Conservation (phyloP, 768 basidiomycete species). For the Hygrocybe punicea region DNA sequence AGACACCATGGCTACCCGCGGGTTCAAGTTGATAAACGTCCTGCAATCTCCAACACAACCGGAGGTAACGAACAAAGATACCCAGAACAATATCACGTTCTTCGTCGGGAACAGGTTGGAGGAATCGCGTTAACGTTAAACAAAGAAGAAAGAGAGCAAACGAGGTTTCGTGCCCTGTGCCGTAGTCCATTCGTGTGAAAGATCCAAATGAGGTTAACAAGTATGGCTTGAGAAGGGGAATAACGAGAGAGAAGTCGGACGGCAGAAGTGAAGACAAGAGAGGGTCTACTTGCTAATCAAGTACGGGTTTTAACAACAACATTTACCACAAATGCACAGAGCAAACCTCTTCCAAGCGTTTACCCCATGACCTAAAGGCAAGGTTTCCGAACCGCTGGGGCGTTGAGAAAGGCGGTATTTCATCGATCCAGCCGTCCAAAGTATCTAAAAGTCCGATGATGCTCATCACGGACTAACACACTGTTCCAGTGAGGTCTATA, state of each 20-base stretch:
- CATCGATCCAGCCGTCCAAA: constrained; percentile 72
- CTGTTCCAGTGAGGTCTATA: not conserved
- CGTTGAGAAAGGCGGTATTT: constrained; percentile 68
- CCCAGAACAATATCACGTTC: constrained; percentile 58
- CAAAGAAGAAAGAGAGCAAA: constrained; percentile 77
- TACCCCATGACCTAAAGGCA: constrained; percentile 83
- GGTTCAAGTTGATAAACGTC: constrained; percentile 89
- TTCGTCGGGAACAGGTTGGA: constrained; percentile 54
- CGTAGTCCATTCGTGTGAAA: constrained; percentile 89
- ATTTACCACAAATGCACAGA: constrained; percentile 3
- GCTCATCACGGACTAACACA: constrained; percentile 43
- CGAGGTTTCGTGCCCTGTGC: constrained; percentile 91
- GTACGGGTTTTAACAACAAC: constrained; percentile 9
- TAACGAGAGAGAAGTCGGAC: constrained; percentile 38
- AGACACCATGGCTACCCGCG: constrained; percentile 96
- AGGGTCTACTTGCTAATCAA: constrained; percentile 48
- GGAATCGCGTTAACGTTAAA: constrained; percentile 65
- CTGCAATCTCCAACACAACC: constrained; percentile 81
- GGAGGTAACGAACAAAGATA: constrained; percentile 76
- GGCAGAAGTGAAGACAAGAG: constrained; percentile 52
- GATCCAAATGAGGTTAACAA: constrained; percentile 84
- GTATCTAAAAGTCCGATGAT: constrained; percentile 58
- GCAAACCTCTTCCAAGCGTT: constrained; percentile 69
- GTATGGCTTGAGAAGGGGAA: constrained; percentile 74
- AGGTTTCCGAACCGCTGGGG: constrained; percentile 91